These are phyloP conservation scores for Chlamydomonas reinhardtii DNA, from an alignment of 163 green algal species.

Conservation along the genomic window DNA sequence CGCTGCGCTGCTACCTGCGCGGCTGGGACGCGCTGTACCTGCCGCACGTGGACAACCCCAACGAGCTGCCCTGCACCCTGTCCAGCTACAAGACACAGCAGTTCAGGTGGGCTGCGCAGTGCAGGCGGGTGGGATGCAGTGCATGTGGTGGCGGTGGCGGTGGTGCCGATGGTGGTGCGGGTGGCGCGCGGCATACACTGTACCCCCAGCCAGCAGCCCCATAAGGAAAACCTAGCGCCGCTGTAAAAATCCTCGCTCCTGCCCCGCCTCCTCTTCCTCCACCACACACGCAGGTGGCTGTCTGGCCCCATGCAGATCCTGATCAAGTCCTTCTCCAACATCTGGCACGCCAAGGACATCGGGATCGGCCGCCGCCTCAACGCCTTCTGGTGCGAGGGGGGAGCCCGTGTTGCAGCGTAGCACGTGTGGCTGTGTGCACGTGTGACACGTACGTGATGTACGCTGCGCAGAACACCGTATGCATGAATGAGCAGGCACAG, in stretches of 20 bases:
- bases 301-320: slow-evolving; percentile 78
- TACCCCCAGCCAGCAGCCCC: too few species aligned
- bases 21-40: slow-evolving; percentile 67
- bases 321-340: slow-evolving; percentile 68
- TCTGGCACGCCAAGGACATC: slow-evolving; percentile 64
- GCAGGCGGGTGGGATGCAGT: not conserved
- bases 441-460: too few species aligned
- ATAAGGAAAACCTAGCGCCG: too few species aligned
- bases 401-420: too few species aligned
- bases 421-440: too few species aligned
- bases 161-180: too few species aligned
- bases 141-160: too few species aligned
- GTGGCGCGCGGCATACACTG: too few species aligned
- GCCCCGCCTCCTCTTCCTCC: too few species aligned
- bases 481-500: too few species aligned
- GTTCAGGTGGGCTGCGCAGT: slow-evolving; percentile 80
- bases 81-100: slow-evolving; percentile 88
- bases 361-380: slow-evolving; percentile 62
- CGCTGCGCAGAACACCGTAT: too few species aligned
- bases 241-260: too few species aligned
- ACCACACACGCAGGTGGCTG: slow-evolving; percentile 76
- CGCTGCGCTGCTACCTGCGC: slow-evolving; percentile 73
- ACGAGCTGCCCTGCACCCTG: slow-evolving; percentile 81
- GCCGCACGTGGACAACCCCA: slow-evolving; percentile 74
- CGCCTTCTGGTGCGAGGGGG: not conserved